Evolutionary conservation across 2,329 filamentous ascomycete genomes (phyloP), one percentile per base, ranked within the genome.

Genomic region (Claviceps digitariae): DNA sequence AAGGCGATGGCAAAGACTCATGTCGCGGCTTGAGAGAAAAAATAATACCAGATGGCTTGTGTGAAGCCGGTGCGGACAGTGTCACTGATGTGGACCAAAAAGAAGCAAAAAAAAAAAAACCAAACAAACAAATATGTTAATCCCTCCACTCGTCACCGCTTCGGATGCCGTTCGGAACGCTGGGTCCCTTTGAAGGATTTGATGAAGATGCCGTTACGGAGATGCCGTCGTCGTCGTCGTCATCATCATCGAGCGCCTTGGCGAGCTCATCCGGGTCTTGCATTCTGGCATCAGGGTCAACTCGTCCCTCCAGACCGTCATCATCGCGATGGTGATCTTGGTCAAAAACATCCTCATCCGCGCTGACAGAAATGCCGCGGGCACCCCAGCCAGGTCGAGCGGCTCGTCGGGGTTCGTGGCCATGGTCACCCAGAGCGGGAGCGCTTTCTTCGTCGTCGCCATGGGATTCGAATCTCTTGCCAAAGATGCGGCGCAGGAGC

Each of bases 401-500:
- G 55, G 62, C 63, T 38, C 58, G 55, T 52, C 60, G 61, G 38
- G 63, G 58, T 5, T 62, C 57, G 41, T 63, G 58, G n/a, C 60
- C 61, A 44, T 66, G 59, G 31, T 65, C 61, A 7, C 73, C 72
- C 25, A 79, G 64, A 23, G 72, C 74, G 2, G 74, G 76, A 1
- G 70, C 70, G 45, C 75, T 78, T 64, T 85, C 82, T 61, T 84
- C 81, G 54, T 84, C 81, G 20, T 80, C 75, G 2, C 80, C 75
- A 2, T 75, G 74, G n/a, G 72, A 69, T 50, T 73, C 70, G 2
- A 72, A 65, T 52, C 72, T 66, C 71, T 76, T 77, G 52, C 86
- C 87, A 56, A 95, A 83, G 58, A 95, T 82, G 50, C 83, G 81
- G 58, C 81, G 81, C 10, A 96, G 79, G 29, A 97, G 74, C 83